phyloP scores from a whole-genome alignment of 176 grass and related monocot species.

The barley (Hordeum vulgare) region DNA sequence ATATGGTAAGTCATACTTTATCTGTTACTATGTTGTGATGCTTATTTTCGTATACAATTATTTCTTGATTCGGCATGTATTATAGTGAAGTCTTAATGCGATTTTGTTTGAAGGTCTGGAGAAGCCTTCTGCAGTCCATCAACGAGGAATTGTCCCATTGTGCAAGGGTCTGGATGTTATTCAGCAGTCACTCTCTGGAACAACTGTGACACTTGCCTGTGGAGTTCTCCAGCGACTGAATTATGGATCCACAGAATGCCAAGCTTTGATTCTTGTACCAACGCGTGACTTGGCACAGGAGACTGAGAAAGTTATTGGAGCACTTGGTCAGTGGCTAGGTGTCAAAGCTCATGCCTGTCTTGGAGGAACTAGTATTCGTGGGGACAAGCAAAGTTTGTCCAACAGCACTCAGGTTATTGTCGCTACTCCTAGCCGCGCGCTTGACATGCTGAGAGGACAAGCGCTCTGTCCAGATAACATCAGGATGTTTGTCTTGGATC shows the following conservation, averaged over 20 bases:
- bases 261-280: conserved; percentile 67
- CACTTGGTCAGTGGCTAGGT: conserved; percentile 61
- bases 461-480: conserved; percentile 47
- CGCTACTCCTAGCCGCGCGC: conserved; percentile 44
- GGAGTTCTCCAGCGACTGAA: conserved; percentile 64
- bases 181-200: conserved; percentile 53
- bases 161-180: conserved; percentile 70
- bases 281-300: conserved; percentile 48
- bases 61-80: neutral
- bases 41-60: neutral
- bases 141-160: conserved; percentile 62
- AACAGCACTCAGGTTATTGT: conserved; percentile 46
- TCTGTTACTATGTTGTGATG: neutral
- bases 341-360: conserved; percentile 56
- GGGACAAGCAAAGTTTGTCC: conserved; percentile 40
- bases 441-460: conserved; percentile 41
- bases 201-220: conserved; percentile 60
- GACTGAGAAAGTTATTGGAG: conserved; percentile 51
- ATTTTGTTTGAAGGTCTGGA: conserved; percentile 48
- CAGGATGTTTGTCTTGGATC: conserved; percentile 70
- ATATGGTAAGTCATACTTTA: conserved; percentile 43
- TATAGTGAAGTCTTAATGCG: neutral
- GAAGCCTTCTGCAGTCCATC: conserved; percentile 54
- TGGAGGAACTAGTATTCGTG: conserved; percentile 37
- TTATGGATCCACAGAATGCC: conserved; percentile 56